Evolutionary conservation across 805 yeast genomes (phyloP), one percentile per base, ranked within the genome.

Genomic region (Candida gorgasii): DNA sequence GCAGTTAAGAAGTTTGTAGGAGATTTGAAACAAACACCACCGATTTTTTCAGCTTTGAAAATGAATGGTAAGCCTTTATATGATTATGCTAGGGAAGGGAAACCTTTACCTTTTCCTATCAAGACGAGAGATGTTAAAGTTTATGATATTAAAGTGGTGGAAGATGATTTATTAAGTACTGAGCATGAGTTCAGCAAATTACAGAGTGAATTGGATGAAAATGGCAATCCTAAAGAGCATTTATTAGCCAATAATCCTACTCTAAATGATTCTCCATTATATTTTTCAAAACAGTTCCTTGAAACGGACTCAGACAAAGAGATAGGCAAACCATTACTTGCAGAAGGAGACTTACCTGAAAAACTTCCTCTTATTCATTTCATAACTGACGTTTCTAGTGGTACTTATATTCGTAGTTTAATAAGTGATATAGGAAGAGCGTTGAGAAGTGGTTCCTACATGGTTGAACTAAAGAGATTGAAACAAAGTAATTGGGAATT

Each of bases 11-110:
- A 82, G 62, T 89, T 93, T 57, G 67, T 80, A n/a, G 99, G 98
- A 0, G 75, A 80, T 12, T 67, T 90, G 40, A 75, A 75, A 52
- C 99, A 93, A 63, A 84, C 95, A 0, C 99, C 99, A 9, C 99
- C 99, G 0, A 84, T 93, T 11, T 93, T 80, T 62, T 87, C 97
- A 13, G 99, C 99, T 0, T 69, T 95, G 45, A 92, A 92, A 58
- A 85, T 95, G 82, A 83, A 89, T 57, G 99, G 99, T 13, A 89
- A 83, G 64, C 95, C 96, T 3, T 67, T 95, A 36, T 89, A 95
- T 59, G 96, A 92, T 54, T 93, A 93, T 60, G 99, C 99, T 1
- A 75, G 99, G 49, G 79, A 85, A 48, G 95, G 95, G 0, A 68
- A 77, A 18, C 92, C 96, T 0, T 72, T 93, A 15, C 99, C 99